Base-by-base conservation (phyloP, 495 filamentous ascomycete genomes). In the Penicillium goetzii region DNA sequence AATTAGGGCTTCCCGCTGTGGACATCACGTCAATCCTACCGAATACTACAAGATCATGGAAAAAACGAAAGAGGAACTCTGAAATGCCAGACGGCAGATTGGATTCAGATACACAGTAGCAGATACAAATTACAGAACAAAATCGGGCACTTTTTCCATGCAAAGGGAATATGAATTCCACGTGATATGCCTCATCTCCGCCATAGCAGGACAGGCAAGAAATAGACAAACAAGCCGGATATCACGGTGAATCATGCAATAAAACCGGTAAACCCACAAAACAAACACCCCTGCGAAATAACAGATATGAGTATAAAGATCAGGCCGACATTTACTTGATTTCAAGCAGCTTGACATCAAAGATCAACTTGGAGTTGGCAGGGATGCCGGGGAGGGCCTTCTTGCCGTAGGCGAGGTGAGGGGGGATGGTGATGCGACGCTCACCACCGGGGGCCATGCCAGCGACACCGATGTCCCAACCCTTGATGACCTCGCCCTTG, bases 371-470 rank as follows among this genome's bases (percentile, higher is more conserved):
- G 74, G 91, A 92, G 85, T 98, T 98, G 34, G 80, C 84, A 12
- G 95, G 95, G 63, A 99, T 98, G 51, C 88, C 91, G 47, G 90
- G 87, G 10, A 88, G 70, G 41, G 81, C 76, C 77, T 91, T 90
- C 80, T 84, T 90, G 76, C 95, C 95, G 74, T 99, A 98, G 59
- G 88, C 96, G 21, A 92, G 84, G 60, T 89, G 77, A 19, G 95
- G 82, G 41, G 95, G 95, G 70, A 99, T 90, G 56, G 84, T 90
- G 72, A 99, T 85, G 56, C 95, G 87, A 65, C 95, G 92, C 84
- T 98, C 96, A 62, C 92, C 92, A 76, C 95, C 93, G 60, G 91
- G 86, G 57, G 89, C 80, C 93, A 99, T 97, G 73, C 95, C 95
- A 60, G 83, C 84, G 64, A 99, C 80, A 76, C 95, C 95, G 63